Evolutionary conservation across 352 stramenopile genomes (phyloP).

Genomic region (Phytophthora sansomeana): DNA sequence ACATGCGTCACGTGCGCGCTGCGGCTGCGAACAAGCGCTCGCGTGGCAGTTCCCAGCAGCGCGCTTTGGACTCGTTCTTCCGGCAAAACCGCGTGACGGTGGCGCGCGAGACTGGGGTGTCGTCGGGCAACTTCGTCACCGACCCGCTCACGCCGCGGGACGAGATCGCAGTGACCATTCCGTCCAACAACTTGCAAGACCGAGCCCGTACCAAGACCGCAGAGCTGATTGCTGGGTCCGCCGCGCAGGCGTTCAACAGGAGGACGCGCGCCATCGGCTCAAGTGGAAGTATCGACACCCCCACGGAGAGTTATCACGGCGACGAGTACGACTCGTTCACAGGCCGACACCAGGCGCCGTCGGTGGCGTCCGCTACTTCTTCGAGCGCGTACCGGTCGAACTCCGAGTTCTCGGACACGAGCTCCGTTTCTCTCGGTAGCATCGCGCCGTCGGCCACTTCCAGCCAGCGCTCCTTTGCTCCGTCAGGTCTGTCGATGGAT

Average conservation of each 20-base stretch:
- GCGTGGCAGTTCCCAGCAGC: conserved; percentile 50
- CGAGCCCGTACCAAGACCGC: conserved; percentile 11
- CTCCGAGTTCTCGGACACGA: conserved; percentile 27
- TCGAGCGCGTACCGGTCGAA: conserved; percentile 10
- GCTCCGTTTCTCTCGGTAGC: conserved; percentile 31
- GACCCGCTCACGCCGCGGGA: conserved; percentile 46
- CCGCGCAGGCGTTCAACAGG: conserved; percentile 32
- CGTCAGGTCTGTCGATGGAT: background rate
- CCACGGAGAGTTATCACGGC: conserved; percentile 31
- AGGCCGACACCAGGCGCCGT: conserved; percentile 11
- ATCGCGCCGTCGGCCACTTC: conserved; percentile 21
- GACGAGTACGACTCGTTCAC: conserved; percentile 45
- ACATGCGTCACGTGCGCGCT: conserved; percentile 42
- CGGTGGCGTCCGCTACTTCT: conserved; percentile 12
- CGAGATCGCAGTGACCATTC: conserved; percentile 44
- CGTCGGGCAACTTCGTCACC: conserved; percentile 31
- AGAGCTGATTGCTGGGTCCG: conserved; percentile 26
- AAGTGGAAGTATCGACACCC: conserved; percentile 31
- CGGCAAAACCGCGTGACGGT: conserved; percentile 54
- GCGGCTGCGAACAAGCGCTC: conserved; percentile 33
- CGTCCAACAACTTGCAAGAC: conserved; percentile 16
- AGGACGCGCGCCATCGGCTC: conserved; percentile 6
- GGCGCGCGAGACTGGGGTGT: conserved; percentile 25
- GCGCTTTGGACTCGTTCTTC: conserved; percentile 64
- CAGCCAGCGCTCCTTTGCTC: conserved; percentile 13